phyloP scores from a whole-genome alignment of 148 eudicot genomes.

The Fagopyrum homotropicum region DNA sequence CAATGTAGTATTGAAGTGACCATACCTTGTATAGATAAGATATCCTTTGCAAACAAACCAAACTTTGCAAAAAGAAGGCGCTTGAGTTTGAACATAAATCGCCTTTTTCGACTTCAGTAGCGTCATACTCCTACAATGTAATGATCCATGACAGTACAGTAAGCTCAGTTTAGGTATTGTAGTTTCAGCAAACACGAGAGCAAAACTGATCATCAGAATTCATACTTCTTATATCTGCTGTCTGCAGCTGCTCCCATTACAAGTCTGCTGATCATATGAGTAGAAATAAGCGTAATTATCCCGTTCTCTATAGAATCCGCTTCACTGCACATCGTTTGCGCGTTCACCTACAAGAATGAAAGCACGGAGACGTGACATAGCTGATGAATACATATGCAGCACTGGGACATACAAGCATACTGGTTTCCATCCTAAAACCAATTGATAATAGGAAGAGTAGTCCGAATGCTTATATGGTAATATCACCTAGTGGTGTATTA shows the following conservation, averaged over 20 bases:
- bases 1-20: not conserved
- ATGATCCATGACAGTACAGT: too few relatives aligned
- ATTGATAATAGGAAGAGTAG: too few relatives aligned
- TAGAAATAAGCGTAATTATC: conserved; percentile 59
- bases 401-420: too few relatives aligned
- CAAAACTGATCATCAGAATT: not conserved
- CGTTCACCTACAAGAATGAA: conserved; percentile 30
- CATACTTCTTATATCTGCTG: conserved; percentile 49
- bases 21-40: conserved; percentile 68
- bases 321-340: conserved; percentile 44
- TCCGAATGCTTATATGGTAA: too few relatives aligned
- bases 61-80: conserved; percentile 69
- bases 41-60: conserved; percentile 72
- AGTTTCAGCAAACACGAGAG: too few relatives aligned
- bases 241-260: conserved; percentile 93
- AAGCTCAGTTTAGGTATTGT: too few relatives aligned
- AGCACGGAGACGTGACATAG: too few relatives aligned
- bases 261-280: conserved; percentile 53
- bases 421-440: too few relatives aligned
- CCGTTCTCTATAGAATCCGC: conserved; percentile 67
- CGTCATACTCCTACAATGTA: conserved; percentile 56
- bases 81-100: conserved; percentile 49
- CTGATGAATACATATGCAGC: too few relatives aligned
- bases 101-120: conserved; percentile 81
- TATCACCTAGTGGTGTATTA: too few relatives aligned